Evolutionary conservation across 352 stramenopile genomes (phyloP).

Genomic region (Phytophthora sojae): DNA sequence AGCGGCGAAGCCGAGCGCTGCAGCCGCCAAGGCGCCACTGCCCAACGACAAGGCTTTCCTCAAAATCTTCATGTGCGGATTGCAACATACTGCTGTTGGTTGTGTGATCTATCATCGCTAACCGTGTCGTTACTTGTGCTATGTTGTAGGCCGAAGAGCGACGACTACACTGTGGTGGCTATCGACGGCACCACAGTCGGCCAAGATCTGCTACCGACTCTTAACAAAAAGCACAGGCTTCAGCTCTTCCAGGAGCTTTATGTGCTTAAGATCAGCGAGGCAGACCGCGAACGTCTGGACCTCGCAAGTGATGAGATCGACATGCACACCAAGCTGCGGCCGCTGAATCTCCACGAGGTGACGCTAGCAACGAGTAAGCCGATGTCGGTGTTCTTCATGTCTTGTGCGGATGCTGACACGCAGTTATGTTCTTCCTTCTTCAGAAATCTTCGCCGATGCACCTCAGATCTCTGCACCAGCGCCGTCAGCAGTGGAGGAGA

Average conservation of each 20-base stretch:
- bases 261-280: conserved; percentile 90
- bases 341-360: conserved; percentile 88
- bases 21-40: conserved; percentile 51
- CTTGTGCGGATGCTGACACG: neutral
- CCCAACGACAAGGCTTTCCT: conserved; percentile 83
- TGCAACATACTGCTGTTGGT: neutral
- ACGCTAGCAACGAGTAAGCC: conserved; percentile 85
- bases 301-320: conserved; percentile 88
- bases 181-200: conserved; percentile 83
- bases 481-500: conserved; percentile 72
- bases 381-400: neutral
- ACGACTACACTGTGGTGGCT: conserved; percentile 90
- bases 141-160: conserved; percentile 77
- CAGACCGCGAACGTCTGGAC: conserved; percentile 82
- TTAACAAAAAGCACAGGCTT: conserved; percentile 89
- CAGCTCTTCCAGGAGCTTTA: conserved; percentile 90
- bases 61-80: conserved; percentile 88
- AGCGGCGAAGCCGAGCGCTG: conserved; percentile 34
- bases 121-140: neutral
- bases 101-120: neutral
- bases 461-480: conserved; percentile 77
- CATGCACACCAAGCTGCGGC: conserved; percentile 86
- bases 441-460: conserved; percentile 89
- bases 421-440: conserved; percentile 1
- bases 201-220: conserved; percentile 83